These are phyloP conservation scores for Escovopsis sp. DNA, from an alignment of 2,329 filamentous ascomycete genomes.

Conservation along the genomic window DNA sequence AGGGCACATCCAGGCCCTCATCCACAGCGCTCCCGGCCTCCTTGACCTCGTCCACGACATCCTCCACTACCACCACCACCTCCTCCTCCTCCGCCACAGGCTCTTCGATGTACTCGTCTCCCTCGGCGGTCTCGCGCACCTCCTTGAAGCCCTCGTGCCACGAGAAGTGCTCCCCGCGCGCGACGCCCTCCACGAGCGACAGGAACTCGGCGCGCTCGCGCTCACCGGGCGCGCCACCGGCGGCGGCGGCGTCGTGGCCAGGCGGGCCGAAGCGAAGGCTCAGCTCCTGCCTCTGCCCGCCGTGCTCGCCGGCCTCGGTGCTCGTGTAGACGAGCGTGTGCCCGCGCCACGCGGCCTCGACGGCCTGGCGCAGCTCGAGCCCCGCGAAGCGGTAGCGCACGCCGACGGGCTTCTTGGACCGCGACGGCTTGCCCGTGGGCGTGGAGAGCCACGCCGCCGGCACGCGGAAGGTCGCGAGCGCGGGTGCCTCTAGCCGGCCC, in stretches of 20 bases:
- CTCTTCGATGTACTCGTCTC: conserved; percentile 10
- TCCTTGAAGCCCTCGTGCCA: conserved; percentile 19
- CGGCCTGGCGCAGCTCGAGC: conserved; percentile 35
- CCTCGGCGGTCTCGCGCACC: conserved; percentile 13
- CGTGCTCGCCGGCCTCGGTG: conserved; percentile 36
- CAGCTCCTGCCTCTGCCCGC: conserved; percentile 36
- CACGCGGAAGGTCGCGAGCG: conserved; percentile 15
- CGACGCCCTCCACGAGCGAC: conserved; percentile 16
- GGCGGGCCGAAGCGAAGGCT: conserved; percentile 19
- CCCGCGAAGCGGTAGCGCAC: conserved; percentile 30
- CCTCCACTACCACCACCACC: not conserved
- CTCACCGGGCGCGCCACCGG: not conserved
- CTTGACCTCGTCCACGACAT: not conserved
- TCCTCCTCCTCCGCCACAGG: not conserved
- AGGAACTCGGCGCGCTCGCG: conserved; percentile 11
- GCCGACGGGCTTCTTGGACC: conserved; percentile 4
- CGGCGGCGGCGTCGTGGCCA: not conserved
- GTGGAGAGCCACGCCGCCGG: conserved; percentile 11
- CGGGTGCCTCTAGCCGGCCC: conserved; percentile 27
- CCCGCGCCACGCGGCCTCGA: conserved; percentile 26
- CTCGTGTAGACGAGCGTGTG: conserved; percentile 36
- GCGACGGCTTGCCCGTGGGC: not conserved
- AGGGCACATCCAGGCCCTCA: not conserved
- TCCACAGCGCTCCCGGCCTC: not conserved
- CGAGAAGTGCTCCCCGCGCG: conserved; percentile 17